These are phyloP conservation scores for Peronospora tabacina DNA, from an alignment of 352 stramenopile genomes.

Conservation along the genomic window DNA sequence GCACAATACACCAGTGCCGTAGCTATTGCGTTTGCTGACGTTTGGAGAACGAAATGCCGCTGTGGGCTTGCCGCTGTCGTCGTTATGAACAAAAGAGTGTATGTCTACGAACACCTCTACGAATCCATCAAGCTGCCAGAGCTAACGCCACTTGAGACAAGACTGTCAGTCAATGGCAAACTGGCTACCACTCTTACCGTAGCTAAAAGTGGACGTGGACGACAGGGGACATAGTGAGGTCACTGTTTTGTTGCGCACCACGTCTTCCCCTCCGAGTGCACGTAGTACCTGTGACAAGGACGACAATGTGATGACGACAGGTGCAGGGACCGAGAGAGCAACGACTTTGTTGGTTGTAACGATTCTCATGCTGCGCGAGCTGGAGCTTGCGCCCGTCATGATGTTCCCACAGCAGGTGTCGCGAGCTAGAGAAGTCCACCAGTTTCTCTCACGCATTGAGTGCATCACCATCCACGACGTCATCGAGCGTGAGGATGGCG, in stretches of 20 bases:
- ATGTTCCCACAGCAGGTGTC: conserved; percentile 45
- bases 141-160: too few species aligned
- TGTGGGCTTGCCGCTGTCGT: conserved; percentile 18
- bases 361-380: conserved; percentile 25
- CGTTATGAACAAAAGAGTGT: too few species aligned
- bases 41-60: conserved; percentile 6
- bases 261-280: neutral
- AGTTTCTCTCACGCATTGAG: conserved; percentile 54
- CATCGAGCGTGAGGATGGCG: conserved; percentile 36
- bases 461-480: conserved; percentile 47
- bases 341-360: neutral
- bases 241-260: neutral
- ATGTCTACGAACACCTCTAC: too few species aligned
- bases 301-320: neutral
- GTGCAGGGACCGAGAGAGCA: neutral
- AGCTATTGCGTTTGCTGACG: conserved; percentile 5
- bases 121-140: too few species aligned
- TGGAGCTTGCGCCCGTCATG: conserved; percentile 37
- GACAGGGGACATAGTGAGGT: neutral
- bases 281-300: neutral
- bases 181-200: too few species aligned
- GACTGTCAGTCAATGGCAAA: too few species aligned
- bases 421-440: conserved; percentile 44
- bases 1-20: conserved; percentile 23
- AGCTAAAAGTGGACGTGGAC: neutral